Evolutionary conservation across 2,329 filamentous ascomycete genomes (phyloP), one percentile per base, ranked within the genome.

Genomic region (Cytospora piceicola): DNA sequence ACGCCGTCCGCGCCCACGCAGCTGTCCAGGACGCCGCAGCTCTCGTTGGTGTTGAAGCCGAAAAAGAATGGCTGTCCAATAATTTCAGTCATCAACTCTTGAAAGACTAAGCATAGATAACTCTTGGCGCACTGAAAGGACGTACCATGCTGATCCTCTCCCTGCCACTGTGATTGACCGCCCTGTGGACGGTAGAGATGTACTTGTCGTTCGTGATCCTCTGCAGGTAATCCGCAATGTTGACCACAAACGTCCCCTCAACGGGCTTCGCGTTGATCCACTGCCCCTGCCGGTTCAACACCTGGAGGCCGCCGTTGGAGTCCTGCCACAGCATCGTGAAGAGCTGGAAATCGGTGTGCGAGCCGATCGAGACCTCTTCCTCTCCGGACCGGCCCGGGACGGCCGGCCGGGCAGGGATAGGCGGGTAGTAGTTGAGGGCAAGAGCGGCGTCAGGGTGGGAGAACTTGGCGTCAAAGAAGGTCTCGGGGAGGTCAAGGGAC

Each of bases 401-500:
- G 12, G 54, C 14, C 34, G 49, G 32, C 5, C 42, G 3, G 53
- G 60, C 7, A 15, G 56, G 3, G 32, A 72, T 70, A 4, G 75
- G 70, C 0, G 76, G 77, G 66, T 80, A 80, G 68, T 78, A 79
- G 67, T 81, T 81, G 55, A 82, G 71, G 3, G 76, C 78, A 22
- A 78, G 71, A 6, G 77, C 74, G 9, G 77, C 78, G 39, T 79
- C 85, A 0, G 86, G 86, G 68, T 83, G 80, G 0, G 78, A 81
- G 22, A 82, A 81, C 61, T 85, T 81, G 3, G 75, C 74, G 67
- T 88, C 85, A 70, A 88, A 88, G 63, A 83, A 82, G 39, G 79
- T 71, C 70, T 88, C 85, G 0, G 80, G 77, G 4, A 88, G 75
- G 14, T 80, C 79, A 2, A 88, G 77, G 5, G 81, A 81, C 3